Base-by-base conservation (phyloP, 306 rosid species). In the Carpinus viminea region DNA sequence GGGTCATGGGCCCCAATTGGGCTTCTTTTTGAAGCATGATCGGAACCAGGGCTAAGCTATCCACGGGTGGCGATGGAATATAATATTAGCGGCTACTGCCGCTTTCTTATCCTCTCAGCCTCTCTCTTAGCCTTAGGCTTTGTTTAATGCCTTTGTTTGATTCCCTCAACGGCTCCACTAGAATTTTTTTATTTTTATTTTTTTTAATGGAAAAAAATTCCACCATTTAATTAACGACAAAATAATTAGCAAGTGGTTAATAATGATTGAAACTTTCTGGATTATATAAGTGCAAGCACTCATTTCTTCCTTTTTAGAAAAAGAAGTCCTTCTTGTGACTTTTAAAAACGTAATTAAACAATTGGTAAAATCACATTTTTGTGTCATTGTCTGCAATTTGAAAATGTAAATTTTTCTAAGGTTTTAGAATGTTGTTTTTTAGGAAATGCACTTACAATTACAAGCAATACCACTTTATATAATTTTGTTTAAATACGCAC, bases 11-110 rank as follows among this genome's bases (percentile, higher is more conserved):
- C 84, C 91, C 91, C 79, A 75, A 76, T 80, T 74, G 91, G 84
- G 84, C 88, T 89, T 86, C 81, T 79, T 85, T 74, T 52, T 20
- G 80, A 90, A 91, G 95, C 87, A 85, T 88, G 74, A 60, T 52
- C 80, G 71, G 85, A 78, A 70, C n/a, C 77, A 73, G 80, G 56
- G 85, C 84, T 86, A 84, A 76, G 82, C 76, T 80, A 82, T 78
- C 76, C 76, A 55, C 78, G 53, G 54, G 56, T 72, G 73, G 81
- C 83, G 70, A 85, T 86, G 81, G 70, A 88, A 86, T 82, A 83
- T 85, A 31, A 31, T 74, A 36, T 0, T 38, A 38, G 43, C 3
- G 43, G 6, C 43, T 38, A 45, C 73, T 78, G 79, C 86, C 76
- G 66, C 75, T 81, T 78, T 85, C 86, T 70, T 78, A 85, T 85